phyloP scores from a whole-genome alignment of 2,329 filamentous ascomycete genomes.

The Trichophyton schoenleinii region DNA sequence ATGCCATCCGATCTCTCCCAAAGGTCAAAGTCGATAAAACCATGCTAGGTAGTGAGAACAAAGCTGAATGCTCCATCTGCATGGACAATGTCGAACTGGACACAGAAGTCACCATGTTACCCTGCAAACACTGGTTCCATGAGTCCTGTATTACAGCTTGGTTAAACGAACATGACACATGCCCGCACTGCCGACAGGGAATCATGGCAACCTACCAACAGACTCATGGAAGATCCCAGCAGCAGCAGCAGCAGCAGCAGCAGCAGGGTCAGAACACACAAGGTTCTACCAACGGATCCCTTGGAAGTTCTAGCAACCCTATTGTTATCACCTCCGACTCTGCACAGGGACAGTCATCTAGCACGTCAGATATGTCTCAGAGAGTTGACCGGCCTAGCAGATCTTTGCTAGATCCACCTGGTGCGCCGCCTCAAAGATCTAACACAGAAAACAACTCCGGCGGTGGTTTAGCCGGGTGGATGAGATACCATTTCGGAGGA shows the following conservation, averaged over 20 bases:
- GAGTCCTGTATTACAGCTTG: conserved; percentile 68
- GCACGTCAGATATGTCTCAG: not conserved
- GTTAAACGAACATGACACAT: conserved; percentile 85
- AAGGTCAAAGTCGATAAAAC: conserved; percentile 57
- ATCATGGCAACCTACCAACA: conserved; percentile 17
- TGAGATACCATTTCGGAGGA: conserved; percentile 14
- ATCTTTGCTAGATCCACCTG: not conserved
- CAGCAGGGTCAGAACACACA: not conserved
- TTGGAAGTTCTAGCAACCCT: not conserved
- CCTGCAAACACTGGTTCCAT: conserved; percentile 92
- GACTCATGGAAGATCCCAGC: not conserved
- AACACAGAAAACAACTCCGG: not conserved
- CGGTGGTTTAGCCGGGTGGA: conserved; percentile 9
- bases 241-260: not conserved
- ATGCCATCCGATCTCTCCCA: conserved; percentile 60
- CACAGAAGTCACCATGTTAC: conserved; percentile 62
- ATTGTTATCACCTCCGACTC: not conserved
- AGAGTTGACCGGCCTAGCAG: no score
- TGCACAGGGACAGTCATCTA: not conserved
- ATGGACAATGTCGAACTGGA: conserved; percentile 70
- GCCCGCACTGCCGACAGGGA: conserved; percentile 46
- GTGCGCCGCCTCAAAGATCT: not conserved
- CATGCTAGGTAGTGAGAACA: conserved; percentile 56
- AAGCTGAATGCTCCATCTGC: conserved; percentile 81
- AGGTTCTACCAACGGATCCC: not conserved